Evolutionary conservation across 306 rosid species (phyloP).

Genomic region (Cicer chorassanicum): DNA sequence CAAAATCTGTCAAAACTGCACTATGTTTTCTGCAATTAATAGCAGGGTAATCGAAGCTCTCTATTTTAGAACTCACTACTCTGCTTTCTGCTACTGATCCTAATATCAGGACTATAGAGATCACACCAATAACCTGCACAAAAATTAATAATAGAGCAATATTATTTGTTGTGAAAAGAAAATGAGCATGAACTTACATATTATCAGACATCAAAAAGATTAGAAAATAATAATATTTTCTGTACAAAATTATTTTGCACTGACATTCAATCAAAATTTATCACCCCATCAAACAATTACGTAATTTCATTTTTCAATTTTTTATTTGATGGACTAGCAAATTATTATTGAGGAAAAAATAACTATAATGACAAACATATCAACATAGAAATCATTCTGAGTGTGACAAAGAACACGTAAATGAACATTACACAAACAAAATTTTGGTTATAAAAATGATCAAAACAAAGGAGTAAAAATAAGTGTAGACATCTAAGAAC

Average conservation of each 20-base stretch:
- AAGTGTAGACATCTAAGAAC: neutral
- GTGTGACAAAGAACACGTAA: neutral
- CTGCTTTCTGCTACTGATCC: constrained; percentile 46
- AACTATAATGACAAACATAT: no score
- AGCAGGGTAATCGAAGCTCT: constrained; percentile 32
- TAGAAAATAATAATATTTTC: no score
- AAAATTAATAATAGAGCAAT: neutral
- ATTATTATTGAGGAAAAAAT: no score
- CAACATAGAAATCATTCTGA: neutral
- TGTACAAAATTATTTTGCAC: no score
- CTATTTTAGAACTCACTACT: neutral
- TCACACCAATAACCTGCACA: constrained; percentile 40
- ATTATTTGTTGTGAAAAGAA: neutral
- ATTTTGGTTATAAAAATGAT: no score
- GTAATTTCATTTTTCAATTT: no score
- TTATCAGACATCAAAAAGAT: no score
- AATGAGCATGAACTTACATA: neutral
- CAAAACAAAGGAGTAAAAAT: no score
- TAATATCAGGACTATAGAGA: constrained; percentile 15
- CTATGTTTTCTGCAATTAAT: constrained; percentile 65
- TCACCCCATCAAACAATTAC: no score
- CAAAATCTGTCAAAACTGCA: constrained; percentile 67
- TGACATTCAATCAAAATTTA: no score
- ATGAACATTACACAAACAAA: no score
- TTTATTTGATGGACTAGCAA: no score